Base-by-base conservation (phyloP, 2,329 filamentous ascomycete species). In the Aspergillus phoenicis region DNA sequence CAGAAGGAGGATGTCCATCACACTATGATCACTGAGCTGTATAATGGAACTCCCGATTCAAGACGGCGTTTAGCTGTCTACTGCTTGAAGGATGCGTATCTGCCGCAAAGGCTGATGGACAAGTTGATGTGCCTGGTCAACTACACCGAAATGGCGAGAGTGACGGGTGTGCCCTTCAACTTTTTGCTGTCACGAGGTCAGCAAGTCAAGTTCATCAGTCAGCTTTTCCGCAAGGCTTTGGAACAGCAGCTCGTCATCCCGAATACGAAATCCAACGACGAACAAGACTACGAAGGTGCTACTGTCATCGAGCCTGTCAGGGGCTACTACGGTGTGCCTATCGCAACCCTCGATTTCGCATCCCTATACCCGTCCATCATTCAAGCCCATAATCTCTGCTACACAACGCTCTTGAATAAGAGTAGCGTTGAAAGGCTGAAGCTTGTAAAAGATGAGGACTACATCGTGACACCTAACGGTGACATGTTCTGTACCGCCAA, bases 1-100 rank as follows among this genome's bases (percentile, higher is more conserved):
- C 95, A 99, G 74, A 99, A 99, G 74, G 95, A 99, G 78, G 95
- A 99, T 77, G 95, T 99, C 2, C 95, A 99, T 73, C 89, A 99
- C 78, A 97, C 93, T 2, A 99, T 99, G 93, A 99, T 99, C 70
- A 99, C 96, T 0, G 96, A 98, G 72, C 81, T 99, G 3, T 97
- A 93, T 83, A 98, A 99, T 73, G 95, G 95, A 63, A 97, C 95
- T 0, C 89, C 93, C 0, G 95, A 99, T 73, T 97, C 94, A 4
- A 83, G 95, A 66, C 87, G 96, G 70, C 89, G 95, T 78, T 80
- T 99, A 52, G 95, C 95, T 1, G 86, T 99, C 1, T 99, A 99
- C 81, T 99, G 95, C 78, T 79, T 99, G 66, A 99, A 99, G 78
- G 96, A 99, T 80, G 95, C 95, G 0, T 99, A 97, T 71, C 83